Evolutionary conservation across 805 yeast species (phyloP).

Genomic region (Starmerella potacharoeniae): DNA sequence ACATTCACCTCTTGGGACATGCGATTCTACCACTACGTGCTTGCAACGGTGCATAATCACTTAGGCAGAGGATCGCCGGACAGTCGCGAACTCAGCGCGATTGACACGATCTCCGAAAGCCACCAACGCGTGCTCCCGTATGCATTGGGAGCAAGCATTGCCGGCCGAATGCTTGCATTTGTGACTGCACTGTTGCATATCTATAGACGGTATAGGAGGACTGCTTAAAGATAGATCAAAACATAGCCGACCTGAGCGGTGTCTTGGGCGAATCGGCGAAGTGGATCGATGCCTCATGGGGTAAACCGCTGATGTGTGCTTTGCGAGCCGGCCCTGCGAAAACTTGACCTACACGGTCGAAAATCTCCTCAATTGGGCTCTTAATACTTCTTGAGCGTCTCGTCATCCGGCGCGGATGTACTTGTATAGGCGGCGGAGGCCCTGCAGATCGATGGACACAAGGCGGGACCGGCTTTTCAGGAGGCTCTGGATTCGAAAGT

Average conservation of each 20-base stretch:
- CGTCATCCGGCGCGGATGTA: background rate
- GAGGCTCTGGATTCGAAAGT: background rate
- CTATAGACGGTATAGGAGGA: background rate
- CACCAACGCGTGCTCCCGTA: background rate
- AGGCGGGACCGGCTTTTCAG: background rate
- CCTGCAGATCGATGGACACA: background rate
- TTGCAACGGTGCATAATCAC: background rate
- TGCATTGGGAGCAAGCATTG: background rate
- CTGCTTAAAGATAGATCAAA: background rate
- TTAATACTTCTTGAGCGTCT: background rate
- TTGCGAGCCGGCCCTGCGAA: constrained; percentile 7
- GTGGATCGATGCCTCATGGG: constrained; percentile 9
- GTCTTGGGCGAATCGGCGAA: constrained; percentile 14
- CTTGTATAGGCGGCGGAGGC: background rate
- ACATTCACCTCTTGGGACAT: constrained; percentile 24
- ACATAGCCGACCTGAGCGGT: constrained; percentile 10
- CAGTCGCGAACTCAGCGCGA: background rate
- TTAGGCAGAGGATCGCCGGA: background rate
- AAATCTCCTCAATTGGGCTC: constrained; percentile 4
- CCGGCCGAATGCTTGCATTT: background rate
- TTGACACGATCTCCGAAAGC: background rate
- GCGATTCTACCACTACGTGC: constrained; percentile 11
- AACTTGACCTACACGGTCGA: constrained; percentile 3
- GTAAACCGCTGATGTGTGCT: background rate
- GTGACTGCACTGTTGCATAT: background rate